Evolutionary conservation across 2,329 filamentous ascomycete species (phyloP), one percentile per base, ranked within the genome.

Genomic region (Trichophyton simii): DNA sequence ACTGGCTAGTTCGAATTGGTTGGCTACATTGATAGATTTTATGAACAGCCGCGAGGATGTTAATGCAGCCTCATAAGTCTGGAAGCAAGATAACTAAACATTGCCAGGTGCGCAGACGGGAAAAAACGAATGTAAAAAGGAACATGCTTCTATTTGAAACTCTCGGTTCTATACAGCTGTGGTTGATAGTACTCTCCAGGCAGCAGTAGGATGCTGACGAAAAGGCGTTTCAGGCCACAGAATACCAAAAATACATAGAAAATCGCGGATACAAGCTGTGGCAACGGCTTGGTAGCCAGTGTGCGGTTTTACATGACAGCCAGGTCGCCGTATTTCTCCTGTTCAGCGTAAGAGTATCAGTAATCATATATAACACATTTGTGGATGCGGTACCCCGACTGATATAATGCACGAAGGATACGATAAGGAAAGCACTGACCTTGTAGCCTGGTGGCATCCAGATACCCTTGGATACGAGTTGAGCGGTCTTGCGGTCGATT

Each of bases 251-350:
- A 58, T 46, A 58, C 57, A 58, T 58, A 46, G 57, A 58, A 58
- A 58, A 58, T 58, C 52, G 5, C 52, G 28, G 25, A 31, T 55
- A 18, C n/a, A 34, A 28, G 52, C 52, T 55, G 52, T 36, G 20
- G 52, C 52, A 55, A 28, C 25, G 28, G 28, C 52, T 55, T 36
- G 52, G 28, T 34, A 55, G 34, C 31, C 31, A 28, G n/a, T 20
- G 52, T 55, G 52, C 52, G 18, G 18, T 31, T 83, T 85, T 96
- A 99, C 77, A 97, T 82, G 71, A 95, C 80, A 71, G 94, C 92
- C 71, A 97, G 86, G 77, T 97, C 91, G 82, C 94, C 94, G 79
- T 97, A 99, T 84, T 91, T 95, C 85, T 99, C 94, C 92, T 97
- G 72, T 68, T 72, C 55, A 68, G 64, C 22, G 25, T 36, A 55